Evolutionary conservation across 208 protist genomes (phyloP).

Genomic region (Leishmania aethiopica): DNA sequence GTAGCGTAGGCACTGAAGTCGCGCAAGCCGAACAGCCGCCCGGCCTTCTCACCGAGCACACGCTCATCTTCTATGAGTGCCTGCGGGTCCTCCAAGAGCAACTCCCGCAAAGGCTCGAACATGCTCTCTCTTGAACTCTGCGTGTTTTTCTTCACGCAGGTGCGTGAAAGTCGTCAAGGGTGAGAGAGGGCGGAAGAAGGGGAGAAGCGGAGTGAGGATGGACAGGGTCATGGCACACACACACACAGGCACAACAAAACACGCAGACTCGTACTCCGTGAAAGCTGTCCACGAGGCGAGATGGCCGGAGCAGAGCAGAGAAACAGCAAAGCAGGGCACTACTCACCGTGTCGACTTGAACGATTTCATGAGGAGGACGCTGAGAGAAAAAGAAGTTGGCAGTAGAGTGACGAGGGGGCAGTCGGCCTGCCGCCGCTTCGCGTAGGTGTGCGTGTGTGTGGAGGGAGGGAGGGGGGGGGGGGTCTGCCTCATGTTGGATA

Average conservation of each 20-base stretch:
- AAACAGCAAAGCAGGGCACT: neutral
- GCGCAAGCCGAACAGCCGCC: slow-evolving; percentile 53
- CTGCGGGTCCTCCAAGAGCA: slow-evolving; percentile 40
- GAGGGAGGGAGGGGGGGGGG: neutral
- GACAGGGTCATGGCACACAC: neutral
- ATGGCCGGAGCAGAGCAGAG: neutral
- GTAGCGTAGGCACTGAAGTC: slow-evolving; percentile 41
- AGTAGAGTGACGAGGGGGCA: neutral
- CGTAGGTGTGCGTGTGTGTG: neutral
- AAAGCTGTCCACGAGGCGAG: neutral
- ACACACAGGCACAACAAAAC: neutral
- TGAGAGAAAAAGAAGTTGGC: neutral
- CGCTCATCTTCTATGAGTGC: slow-evolving; percentile 40
- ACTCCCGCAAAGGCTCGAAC: slow-evolving; percentile 74
- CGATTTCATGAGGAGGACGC: neutral
- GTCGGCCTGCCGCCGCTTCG: neutral
- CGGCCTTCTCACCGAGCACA: slow-evolving; percentile 70
- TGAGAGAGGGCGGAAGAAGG: neutral
- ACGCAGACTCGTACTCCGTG: neutral
- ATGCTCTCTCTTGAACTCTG: slow-evolving; percentile 22
- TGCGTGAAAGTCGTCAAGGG: neutral
- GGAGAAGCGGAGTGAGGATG: neutral
- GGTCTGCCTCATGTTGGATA: neutral
- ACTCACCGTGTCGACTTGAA: neutral
- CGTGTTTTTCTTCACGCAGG: neutral